Evolutionary conservation across 1,284 basidiomycete species (phyloP).

Genomic region (Irpex sp.): DNA sequence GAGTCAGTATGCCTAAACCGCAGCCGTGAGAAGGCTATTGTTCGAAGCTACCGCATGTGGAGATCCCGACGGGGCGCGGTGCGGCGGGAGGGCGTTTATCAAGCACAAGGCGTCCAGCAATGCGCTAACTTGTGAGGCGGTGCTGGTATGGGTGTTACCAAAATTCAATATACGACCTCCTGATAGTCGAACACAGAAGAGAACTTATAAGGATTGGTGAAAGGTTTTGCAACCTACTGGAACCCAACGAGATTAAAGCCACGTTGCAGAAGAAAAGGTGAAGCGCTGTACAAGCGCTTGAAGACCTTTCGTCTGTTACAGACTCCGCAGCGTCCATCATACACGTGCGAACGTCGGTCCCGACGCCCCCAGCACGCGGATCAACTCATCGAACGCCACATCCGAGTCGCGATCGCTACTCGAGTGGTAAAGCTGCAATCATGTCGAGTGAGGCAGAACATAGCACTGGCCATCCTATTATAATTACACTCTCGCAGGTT

Average conservation of each 20-base stretch:
- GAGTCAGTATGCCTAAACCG: constrained; percentile 4
- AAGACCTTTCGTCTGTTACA: neutral
- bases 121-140: neutral
- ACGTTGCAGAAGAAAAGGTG: neutral
- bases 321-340: neutral
- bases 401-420: too few relatives aligned
- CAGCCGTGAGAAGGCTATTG: constrained; percentile 5
- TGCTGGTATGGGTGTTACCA: too few relatives aligned
- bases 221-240: neutral
- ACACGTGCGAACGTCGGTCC: neutral
- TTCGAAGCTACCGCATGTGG: constrained; percentile 4
- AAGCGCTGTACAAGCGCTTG: neutral
- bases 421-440: too few relatives aligned
- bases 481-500: too few relatives aligned
- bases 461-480: too few relatives aligned
- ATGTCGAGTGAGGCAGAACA: too few relatives aligned
- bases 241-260: too few relatives aligned
- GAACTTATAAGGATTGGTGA: neutral
- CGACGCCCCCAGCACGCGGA: neutral
- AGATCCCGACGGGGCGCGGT: constrained; percentile 5
- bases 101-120: neutral
- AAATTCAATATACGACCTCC: too few relatives aligned
- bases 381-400: too few relatives aligned
- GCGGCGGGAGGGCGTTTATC: constrained; percentile 1
- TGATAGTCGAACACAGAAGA: too few relatives aligned